These are phyloP conservation scores for Cercospora citrullina DNA, from an alignment of 2,329 filamentous ascomycete species.

Conservation along the genomic window DNA sequence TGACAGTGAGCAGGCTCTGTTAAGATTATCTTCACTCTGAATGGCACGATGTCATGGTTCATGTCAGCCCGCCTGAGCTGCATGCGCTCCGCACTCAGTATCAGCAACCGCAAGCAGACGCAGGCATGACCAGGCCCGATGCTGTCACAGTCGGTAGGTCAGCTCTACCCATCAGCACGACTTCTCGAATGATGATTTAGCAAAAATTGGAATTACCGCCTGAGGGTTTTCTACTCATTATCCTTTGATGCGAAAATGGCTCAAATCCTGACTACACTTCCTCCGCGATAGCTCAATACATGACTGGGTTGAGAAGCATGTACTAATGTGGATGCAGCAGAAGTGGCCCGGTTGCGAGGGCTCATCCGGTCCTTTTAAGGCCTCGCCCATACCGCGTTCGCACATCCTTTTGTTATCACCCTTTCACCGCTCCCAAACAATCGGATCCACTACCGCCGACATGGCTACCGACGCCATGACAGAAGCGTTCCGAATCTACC, in stretches of 20 bases:
- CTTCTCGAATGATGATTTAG: constrained; percentile 28
- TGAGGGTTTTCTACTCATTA: constrained; percentile 25
- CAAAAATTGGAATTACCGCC: constrained; percentile 34
- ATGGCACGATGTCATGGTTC: not conserved
- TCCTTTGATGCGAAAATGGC: constrained; percentile 22
- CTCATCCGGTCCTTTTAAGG: not conserved
- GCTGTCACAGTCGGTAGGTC: not conserved
- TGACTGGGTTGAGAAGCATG: not conserved
- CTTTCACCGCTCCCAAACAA: constrained; percentile 31
- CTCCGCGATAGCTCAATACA: not conserved
- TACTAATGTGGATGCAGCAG: not conserved
- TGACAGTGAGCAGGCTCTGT: not conserved
- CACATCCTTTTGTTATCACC: constrained; percentile 33
- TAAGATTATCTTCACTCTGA: not conserved
- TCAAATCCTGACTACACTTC: constrained; percentile 2
- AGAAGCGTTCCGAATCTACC: constrained; percentile 23
- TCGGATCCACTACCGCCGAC: constrained; percentile 27
- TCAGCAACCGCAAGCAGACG: constrained; percentile 1
- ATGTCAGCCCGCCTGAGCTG: not conserved
- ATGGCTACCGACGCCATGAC: constrained; percentile 28
- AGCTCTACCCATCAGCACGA: not conserved
- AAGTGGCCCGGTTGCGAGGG: not conserved
- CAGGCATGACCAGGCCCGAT: not conserved
- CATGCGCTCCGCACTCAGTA: not conserved
- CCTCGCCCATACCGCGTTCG: constrained; percentile 28